Evolutionary conservation across 441 rosid genomes (phyloP), one percentile per base, ranked within the genome.

Genomic region (Erodium trifolium): DNA sequence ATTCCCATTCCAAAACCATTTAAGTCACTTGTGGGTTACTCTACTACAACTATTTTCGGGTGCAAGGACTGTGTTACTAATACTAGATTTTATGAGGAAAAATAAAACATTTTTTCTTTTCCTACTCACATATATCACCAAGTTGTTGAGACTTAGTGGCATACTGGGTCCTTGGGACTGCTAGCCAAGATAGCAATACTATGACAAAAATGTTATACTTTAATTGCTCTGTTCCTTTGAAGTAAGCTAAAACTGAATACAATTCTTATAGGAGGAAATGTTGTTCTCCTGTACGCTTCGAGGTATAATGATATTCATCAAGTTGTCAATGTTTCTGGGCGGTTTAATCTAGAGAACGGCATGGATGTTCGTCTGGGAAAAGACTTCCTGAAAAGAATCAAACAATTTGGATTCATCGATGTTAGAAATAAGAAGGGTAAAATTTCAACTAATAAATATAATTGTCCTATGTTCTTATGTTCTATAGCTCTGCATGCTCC

Each of bases 311-410:
- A 86, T 37, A 77, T 93, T 65, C 66, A 47, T 27, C 77, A 68
- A n/a, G 87, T 89, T 12, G 83, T 93, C 67, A 91, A 89, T 72
- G 78, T 91, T 73, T 85, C 97, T 57, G 97, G 96, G 6, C 87
- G 91, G 39, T 93, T 85, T 74, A 68, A 83, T 80, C 81, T 91
- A 43, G 82, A 85, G 74, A 84, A 82, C 70, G 92, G 97, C 71
- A 86, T 91, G 3, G 90, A 89, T 78, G 82, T 79, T 39, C 89
- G 94, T 27, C 71, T 91, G 75, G 98, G 97, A 17, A 82, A 81
- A 72, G 84, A 85, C 73, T 89, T 76, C 73, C 71, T 82, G 4
- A 77, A 74, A 37, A 91, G 79, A 78, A 91, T 93, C 79, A 82
- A 80, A 71, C 80, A 85, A 76, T 69, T 76, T 47, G 87, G 94